These are phyloP conservation scores for Myriangium duriaei DNA, from an alignment of 2,329 filamentous ascomycete species.

Conservation along the genomic window DNA sequence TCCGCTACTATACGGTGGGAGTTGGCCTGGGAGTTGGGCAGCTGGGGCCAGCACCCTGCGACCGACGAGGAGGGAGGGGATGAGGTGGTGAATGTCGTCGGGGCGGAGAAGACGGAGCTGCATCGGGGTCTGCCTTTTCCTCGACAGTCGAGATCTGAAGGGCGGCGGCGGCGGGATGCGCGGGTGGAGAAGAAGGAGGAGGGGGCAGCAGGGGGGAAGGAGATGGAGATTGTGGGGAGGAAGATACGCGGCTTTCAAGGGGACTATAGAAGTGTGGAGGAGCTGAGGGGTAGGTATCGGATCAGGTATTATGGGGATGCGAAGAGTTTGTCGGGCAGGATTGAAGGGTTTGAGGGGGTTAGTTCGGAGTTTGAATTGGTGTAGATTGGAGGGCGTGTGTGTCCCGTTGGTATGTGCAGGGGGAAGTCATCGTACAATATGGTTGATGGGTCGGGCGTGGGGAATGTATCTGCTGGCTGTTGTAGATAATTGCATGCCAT, in stretches of 20 bases:
- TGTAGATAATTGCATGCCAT: too few relatives aligned
- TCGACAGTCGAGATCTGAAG: constrained; percentile 18
- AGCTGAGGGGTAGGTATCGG: constrained; percentile 53
- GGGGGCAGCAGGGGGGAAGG: constrained; percentile 19
- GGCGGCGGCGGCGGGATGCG: too few relatives aligned
- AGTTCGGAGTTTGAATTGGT: constrained; percentile 42
- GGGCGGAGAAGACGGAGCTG: constrained; percentile 10
- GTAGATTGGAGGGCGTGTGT: too few relatives aligned
- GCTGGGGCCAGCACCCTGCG: constrained; percentile 14
- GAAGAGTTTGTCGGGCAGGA: constrained; percentile 51
- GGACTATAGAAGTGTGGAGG: constrained; percentile 1
- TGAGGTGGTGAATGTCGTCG: too few relatives aligned
- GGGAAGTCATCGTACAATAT: too few relatives aligned
- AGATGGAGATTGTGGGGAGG: constrained; percentile 12
- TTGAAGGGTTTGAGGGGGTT: constrained; percentile 57
- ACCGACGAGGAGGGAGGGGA: background rate
- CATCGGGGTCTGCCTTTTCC: too few relatives aligned
- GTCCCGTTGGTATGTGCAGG: too few relatives aligned
- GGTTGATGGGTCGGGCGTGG: too few relatives aligned
- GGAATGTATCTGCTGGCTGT: too few relatives aligned
- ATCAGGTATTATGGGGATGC: constrained; percentile 75
- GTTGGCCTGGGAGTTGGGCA: constrained; percentile 41
- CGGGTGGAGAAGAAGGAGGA: too few relatives aligned
- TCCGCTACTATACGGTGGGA: constrained; percentile 74
- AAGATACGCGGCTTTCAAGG: constrained; percentile 4